Evolutionary conservation across 2,329 filamentous ascomycete genomes (phyloP).

Genomic region (Cladophialophora carrionii): DNA sequence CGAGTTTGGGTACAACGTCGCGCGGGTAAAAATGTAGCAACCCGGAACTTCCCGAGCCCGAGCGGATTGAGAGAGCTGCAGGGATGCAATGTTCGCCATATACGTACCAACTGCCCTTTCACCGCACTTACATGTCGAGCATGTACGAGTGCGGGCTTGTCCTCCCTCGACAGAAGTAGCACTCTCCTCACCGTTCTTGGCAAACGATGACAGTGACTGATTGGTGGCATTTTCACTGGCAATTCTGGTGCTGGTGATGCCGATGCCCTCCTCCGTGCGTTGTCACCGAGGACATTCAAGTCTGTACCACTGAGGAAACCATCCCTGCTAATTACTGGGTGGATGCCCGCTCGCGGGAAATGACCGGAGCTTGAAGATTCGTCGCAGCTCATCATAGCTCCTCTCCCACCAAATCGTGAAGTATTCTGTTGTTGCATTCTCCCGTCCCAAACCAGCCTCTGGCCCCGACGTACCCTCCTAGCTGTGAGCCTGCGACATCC

Average conservation of each 20-base stretch:
- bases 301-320: too few relatives aligned
- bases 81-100: background rate
- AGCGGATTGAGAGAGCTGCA: background rate
- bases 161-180: background rate
- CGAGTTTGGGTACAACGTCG: too few relatives aligned
- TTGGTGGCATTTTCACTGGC: background rate
- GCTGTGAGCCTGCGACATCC: background rate
- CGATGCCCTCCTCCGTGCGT: too few relatives aligned
- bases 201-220: too few relatives aligned
- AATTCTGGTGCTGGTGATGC: background rate
- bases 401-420: background rate
- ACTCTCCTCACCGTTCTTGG: background rate
- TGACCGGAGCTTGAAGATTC: background rate
- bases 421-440: background rate
- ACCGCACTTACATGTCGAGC: too few relatives aligned
- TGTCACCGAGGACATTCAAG: too few relatives aligned
- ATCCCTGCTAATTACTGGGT: too few relatives aligned
- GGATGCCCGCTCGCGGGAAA: slow-evolving; percentile 1
- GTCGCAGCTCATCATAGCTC: background rate
- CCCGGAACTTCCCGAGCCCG: background rate
- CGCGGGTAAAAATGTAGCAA: too few relatives aligned
- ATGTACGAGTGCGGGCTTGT: too few relatives aligned
- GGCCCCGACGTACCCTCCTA: background rate
- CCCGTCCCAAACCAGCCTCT: background rate
- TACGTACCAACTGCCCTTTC: too few relatives aligned